Evolutionary conservation across 495 filamentous ascomycete genomes (phyloP), one percentile per base, ranked within the genome.

Genomic region (Echria macrotheca): DNA sequence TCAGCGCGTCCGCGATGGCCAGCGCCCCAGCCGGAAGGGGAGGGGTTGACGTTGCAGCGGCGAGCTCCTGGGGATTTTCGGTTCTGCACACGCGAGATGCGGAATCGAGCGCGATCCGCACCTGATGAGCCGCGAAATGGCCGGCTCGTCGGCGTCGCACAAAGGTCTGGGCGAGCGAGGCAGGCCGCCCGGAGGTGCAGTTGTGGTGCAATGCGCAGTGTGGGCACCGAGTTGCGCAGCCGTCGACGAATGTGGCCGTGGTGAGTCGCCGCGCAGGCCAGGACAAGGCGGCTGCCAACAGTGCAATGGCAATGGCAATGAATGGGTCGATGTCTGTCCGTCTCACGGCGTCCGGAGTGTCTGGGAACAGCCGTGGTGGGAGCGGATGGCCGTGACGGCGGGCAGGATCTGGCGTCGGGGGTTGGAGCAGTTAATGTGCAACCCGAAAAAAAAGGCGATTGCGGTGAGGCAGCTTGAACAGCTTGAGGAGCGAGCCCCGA

Each of bases 271-370:
- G n/a, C n/a, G n/a, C n/a, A n/a, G n/a, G n/a, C n/a, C n/a, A n/a
- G n/a, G n/a, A n/a, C n/a, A n/a, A 15, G 42, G 42, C 51, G 51
- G 51, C 28, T 53, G 21, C 29, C 51, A 53, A 41, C 37, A 53
- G 51, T 11, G 41, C 40, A 52, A 43, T 53, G 44, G 44, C 37
- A n/a, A n/a, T n/a, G n/a, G n/a, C n/a, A n/a, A n/a, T n/a, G n/a
- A n/a, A n/a, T n/a, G n/a, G n/a, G n/a, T 53, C 38, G 51, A 47
- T 43, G 23, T 43, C 37, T 41, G 44, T 39, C n/a, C 12, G 32
- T 48, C 18, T 38, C 35, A 39, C 45, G 19, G 45, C 22, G 45
- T 17, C 1, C 1, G 41, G n/a, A n/a, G 41, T 28, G 12, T 28
- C 25, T 29, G 42, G n/a, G 26, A 26, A 18, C 14, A 7, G 2